phyloP scores from a whole-genome alignment of 2,329 filamentous ascomycete species.

The Monascus ruber region DNA sequence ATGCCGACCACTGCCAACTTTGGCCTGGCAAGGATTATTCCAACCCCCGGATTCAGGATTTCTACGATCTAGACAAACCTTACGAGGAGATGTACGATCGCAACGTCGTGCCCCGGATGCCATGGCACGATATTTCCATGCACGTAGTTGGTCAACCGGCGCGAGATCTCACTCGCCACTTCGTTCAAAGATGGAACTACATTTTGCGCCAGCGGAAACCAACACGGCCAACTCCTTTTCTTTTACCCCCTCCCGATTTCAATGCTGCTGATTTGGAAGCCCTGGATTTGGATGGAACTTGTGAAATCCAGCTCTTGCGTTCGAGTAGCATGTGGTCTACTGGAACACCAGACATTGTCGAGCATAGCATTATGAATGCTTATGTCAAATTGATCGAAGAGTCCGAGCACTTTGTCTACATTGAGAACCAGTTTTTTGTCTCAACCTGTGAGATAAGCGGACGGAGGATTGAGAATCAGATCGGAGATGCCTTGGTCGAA shows the following conservation, averaged over 20 bases:
- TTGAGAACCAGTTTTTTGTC: slow-evolving; percentile 98
- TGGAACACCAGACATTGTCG: slow-evolving; percentile 68
- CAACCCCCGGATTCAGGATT: slow-evolving; percentile 89
- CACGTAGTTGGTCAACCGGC: slow-evolving; percentile 94
- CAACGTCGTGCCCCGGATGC: slow-evolving; percentile 80
- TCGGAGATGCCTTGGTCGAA: slow-evolving; percentile 88
- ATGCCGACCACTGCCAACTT: slow-evolving; percentile 83
- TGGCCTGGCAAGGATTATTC: slow-evolving; percentile 99
- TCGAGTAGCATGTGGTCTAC: slow-evolving; percentile 88
- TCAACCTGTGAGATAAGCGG: slow-evolving; percentile 82
- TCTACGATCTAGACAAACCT: slow-evolving; percentile 82
- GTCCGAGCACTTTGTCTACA: slow-evolving; percentile 95
- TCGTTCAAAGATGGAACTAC: slow-evolving; percentile 97
- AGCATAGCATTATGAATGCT: slow-evolving; percentile 91
- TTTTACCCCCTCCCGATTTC: slow-evolving; percentile 88
- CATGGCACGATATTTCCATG: slow-evolving; percentile 98
- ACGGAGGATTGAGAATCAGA: slow-evolving; percentile 79
- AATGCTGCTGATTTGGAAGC: slow-evolving; percentile 74
- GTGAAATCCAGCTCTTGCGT: slow-evolving; percentile 88
- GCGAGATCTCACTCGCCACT: slow-evolving; percentile 85
- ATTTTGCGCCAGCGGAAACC: slow-evolving; percentile 85
- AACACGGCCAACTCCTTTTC: slow-evolving; percentile 82
- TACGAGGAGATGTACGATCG: slow-evolving; percentile 99
- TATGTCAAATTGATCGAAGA: slow-evolving; percentile 91
- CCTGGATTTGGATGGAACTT: slow-evolving; percentile 82